phyloP scores from a whole-genome alignment of 257 asterid genomes.

The Solanum gracilifrons region DNA sequence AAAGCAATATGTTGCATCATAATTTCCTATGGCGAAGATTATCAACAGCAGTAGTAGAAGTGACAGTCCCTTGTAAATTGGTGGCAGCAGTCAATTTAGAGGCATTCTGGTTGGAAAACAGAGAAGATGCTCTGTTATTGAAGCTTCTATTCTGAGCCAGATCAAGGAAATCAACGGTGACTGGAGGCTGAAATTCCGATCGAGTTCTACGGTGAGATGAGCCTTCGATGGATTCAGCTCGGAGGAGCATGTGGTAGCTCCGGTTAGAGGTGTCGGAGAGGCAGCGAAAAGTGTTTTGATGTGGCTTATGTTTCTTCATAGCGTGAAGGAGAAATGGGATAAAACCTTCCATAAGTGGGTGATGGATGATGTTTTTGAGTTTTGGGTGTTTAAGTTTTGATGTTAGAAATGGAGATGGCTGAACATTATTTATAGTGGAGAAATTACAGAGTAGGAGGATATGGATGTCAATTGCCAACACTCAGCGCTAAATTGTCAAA shows the following conservation, averaged over 20 bases:
- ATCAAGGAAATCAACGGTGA: conserved; percentile 1
- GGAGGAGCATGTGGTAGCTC: conserved; percentile 40
- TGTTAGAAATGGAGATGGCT: neutral
- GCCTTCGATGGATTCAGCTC: conserved; percentile 25
- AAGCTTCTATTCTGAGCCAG: conserved; percentile 5
- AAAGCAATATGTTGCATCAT: neutral
- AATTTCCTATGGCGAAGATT: neutral
- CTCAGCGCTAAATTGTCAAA: neutral
- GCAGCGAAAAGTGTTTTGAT: conserved; percentile 22
- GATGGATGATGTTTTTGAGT: neutral
- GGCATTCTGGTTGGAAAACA: neutral
- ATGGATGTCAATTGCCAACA: neutral
- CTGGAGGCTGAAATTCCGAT: conserved; percentile 21
- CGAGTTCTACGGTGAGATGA: conserved; percentile 36
- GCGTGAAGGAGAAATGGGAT: conserved; percentile 51
- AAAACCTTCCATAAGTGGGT: conserved; percentile 45
- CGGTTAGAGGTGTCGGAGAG: conserved; percentile 45
- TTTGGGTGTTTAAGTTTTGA: neutral
- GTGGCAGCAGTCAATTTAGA: neutral
- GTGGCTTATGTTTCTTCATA: conserved; percentile 42
- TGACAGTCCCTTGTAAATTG: neutral
- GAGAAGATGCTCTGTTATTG: neutral
- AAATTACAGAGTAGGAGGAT: neutral
- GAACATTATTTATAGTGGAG: neutral
- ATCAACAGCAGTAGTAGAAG: neutral